Evolutionary conservation across 164 flowering plant species (phyloP).

Genomic region (Santalum album): DNA sequence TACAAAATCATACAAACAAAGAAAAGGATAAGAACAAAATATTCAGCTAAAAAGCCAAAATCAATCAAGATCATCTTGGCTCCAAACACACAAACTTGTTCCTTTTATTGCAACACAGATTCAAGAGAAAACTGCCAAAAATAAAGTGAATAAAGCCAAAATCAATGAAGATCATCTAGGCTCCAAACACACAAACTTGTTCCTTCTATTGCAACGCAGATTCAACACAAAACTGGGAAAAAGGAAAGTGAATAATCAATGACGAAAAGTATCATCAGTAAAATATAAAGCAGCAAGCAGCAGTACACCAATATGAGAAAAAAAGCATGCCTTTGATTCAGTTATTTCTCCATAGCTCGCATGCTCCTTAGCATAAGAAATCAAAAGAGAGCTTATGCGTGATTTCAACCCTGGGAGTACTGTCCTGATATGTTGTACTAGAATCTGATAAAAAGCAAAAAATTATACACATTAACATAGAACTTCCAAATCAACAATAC

Average conservation of each 20-base stretch:
- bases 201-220: too few species aligned
- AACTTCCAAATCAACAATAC: not conserved
- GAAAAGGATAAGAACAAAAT: not conserved
- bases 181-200: too few species aligned
- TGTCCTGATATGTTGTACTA: constrained; percentile 74
- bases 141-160: too few species aligned
- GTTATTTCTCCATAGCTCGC: constrained; percentile 86
- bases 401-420: constrained; percentile 82
- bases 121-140: too few species aligned
- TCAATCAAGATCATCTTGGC: not conserved
- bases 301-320: too few species aligned
- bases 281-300: too few species aligned
- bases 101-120: too few species aligned
- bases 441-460: constrained; percentile 40
- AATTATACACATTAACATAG: not conserved
- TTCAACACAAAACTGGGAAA: too few species aligned
- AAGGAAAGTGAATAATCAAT: too few species aligned
- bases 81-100: too few species aligned
- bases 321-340: constrained; percentile 65
- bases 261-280: too few species aligned
- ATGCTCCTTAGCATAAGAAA: constrained; percentile 82
- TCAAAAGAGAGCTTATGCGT: constrained; percentile 58
- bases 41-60: not conserved
- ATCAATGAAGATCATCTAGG: too few species aligned
- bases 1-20: not conserved